phyloP scores from a whole-genome alignment of 257 asterid species.

The Henckelia pumila region DNA sequence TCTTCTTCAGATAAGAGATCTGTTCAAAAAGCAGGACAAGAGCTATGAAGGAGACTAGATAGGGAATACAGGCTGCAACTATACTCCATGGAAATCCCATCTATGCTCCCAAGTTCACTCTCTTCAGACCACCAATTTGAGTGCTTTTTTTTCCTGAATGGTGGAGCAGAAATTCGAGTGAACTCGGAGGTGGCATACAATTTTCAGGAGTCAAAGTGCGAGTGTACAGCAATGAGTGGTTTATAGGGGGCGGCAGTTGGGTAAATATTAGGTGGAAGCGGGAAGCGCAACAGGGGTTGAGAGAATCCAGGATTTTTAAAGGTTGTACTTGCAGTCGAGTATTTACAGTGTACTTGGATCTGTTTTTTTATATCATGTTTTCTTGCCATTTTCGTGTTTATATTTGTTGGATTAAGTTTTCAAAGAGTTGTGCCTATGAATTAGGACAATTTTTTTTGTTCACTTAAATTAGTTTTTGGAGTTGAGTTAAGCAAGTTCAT shows the following conservation, averaged over 20 bases:
- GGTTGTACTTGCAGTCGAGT: neutral
- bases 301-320: neutral
- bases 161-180: no score
- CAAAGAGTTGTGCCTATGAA: no score
- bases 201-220: neutral
- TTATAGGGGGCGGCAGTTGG: neutral
- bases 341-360: no score
- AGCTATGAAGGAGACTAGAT: conserved; percentile 36
- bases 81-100: conserved; percentile 41
- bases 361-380: no score
- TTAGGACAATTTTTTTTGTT: no score
- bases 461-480: no score
- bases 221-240: neutral
- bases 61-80: conserved; percentile 44
- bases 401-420: no score
- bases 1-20: conserved; percentile 60
- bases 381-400: neutral
- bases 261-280: neutral
- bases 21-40: conserved; percentile 67
- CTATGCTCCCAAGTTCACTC: neutral
- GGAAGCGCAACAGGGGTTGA: conserved; percentile 4
- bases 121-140: no score
- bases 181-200: neutral
- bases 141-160: no score
- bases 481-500: no score